Evolutionary conservation across 2,329 filamentous ascomycete species (phyloP).

Genomic region (Cladophialophora bantiana): DNA sequence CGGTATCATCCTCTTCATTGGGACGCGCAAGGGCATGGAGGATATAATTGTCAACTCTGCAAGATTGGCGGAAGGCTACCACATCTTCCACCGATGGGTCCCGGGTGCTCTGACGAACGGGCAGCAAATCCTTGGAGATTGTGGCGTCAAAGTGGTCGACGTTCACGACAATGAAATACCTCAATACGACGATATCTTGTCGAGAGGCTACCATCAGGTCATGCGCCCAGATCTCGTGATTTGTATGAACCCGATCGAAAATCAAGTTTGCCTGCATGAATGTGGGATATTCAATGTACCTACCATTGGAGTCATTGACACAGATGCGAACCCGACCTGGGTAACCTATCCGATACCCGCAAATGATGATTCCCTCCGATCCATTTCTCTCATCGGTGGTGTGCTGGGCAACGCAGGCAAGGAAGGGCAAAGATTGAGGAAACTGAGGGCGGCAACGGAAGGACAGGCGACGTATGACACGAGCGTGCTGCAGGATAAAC

Average conservation of each 20-base stretch:
- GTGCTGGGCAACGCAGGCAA: slow-evolving; percentile 85
- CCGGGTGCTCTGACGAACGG: slow-evolving; percentile 92
- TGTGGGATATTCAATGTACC: slow-evolving; percentile 87
- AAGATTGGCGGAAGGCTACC: slow-evolving; percentile 76
- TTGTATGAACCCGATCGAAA: slow-evolving; percentile 90
- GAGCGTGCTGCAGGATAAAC: slow-evolving; percentile 39
- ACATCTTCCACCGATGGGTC: slow-evolving; percentile 92
- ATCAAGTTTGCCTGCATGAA: slow-evolving; percentile 88
- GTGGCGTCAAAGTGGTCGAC: slow-evolving; percentile 77
- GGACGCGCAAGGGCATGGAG: slow-evolving; percentile 82
- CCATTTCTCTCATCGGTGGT: slow-evolving; percentile 80
- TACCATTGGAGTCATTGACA: slow-evolving; percentile 94
- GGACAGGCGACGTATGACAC: slow-evolving; percentile 67
- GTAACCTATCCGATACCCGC: slow-evolving; percentile 96
- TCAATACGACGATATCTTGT: slow-evolving; percentile 66
- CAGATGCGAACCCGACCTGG: slow-evolving; percentile 88
- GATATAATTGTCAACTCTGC: slow-evolving; percentile 82
- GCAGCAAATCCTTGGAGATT: slow-evolving; percentile 79
- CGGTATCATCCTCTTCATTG: slow-evolving; percentile 88
- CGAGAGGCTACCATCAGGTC: slow-evolving; percentile 68
- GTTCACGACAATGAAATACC: slow-evolving; percentile 69
- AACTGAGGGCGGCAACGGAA: slow-evolving; percentile 62
- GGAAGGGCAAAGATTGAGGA: slow-evolving; percentile 72
- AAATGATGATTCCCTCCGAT: slow-evolving; percentile 93
- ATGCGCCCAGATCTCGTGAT: slow-evolving; percentile 89